A percentile compares a stretch with the other conserved stretches of the same genome.
These are phyloP conservation scores for Penicillium vulpinum DNA, from an alignment of 2,329 filamentous ascomycete species.

Conservation along the genomic window DNA sequence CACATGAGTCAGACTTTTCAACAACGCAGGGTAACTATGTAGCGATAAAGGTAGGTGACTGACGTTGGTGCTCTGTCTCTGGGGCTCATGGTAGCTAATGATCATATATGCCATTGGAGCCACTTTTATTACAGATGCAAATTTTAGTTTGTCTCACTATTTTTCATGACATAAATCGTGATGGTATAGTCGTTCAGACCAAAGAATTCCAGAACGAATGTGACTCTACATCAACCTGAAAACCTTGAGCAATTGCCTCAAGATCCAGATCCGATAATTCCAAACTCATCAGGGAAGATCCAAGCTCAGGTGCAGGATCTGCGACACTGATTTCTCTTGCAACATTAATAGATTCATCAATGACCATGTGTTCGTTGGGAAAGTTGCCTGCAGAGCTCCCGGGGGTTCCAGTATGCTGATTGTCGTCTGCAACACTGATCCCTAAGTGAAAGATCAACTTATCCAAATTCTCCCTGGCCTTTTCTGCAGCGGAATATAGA, in stretches of 20 bases:
- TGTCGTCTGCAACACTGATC: conserved; percentile 9
- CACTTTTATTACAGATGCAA: background rate
- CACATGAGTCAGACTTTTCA: background rate
- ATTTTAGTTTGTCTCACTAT: background rate
- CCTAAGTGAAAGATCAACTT: conserved; percentile 21
- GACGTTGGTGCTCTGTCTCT: background rate
- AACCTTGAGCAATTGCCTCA: conserved; percentile 30
- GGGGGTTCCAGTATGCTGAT: background rate
- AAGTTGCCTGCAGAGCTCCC: background rate
- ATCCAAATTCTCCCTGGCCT: conserved; percentile 25
- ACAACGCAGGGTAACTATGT: too few relatives aligned
- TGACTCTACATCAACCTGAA: conserved; percentile 25
- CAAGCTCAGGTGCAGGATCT: conserved; percentile 7
- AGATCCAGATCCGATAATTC: conserved; percentile 28
- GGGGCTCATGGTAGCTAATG: conserved; percentile 4
- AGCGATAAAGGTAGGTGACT: too few relatives aligned
- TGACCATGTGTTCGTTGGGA: background rate
- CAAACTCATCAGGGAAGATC: conserved; percentile 16
- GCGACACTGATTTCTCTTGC: background rate
- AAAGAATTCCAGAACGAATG: conserved; percentile 24
- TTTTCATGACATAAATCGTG: background rate
- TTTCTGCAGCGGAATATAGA: conserved; percentile 25
- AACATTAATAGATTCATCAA: background rate
- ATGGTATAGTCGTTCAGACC: conserved; percentile 3
- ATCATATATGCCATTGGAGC: background rate